A percentile compares a stretch with the other conserved stretches of the same genome.
phyloP scores from a whole-genome alignment of 1,284 basidiomycete species.

The Uromyces viciae-fabae region DNA sequence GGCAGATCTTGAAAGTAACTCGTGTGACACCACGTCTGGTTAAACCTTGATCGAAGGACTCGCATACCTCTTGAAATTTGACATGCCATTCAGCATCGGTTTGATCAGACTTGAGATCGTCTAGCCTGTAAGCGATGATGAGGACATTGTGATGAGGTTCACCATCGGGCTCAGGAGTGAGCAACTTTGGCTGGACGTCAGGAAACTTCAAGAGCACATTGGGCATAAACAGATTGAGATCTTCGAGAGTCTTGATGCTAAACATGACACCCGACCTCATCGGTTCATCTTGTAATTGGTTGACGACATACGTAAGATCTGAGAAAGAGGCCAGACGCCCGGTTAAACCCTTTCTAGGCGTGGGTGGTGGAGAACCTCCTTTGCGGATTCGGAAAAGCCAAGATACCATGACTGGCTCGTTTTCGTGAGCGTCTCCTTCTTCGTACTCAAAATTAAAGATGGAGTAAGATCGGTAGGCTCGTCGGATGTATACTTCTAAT shows the following conservation, averaged over 20 bases:
- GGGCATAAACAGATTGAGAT: slow-evolving; percentile 67
- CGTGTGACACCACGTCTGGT: slow-evolving; percentile 77
- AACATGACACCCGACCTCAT: slow-evolving; percentile 81
- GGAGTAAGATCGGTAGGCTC: slow-evolving; percentile 92
- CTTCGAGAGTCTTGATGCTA: slow-evolving; percentile 72
- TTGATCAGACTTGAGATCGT: slow-evolving; percentile 70
- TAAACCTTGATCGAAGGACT: slow-evolving; percentile 67
- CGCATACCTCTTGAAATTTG: slow-evolving; percentile 70
- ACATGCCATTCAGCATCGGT: slow-evolving; percentile 74
- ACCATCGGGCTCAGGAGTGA: slow-evolving; percentile 64
- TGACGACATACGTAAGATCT: slow-evolving; percentile 85
- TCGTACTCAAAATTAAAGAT: slow-evolving; percentile 89
- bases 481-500: slow-evolving; percentile 90
- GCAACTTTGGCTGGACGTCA: slow-evolving; percentile 46
- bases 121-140: slow-evolving; percentile 84
- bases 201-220: slow-evolving; percentile 51
- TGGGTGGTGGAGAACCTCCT: slow-evolving; percentile 67
- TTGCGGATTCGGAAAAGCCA: slow-evolving; percentile 88
- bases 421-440: slow-evolving; percentile 73
- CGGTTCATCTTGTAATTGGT: slow-evolving; percentile 73
- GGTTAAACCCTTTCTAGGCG: slow-evolving; percentile 28
- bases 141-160: slow-evolving; percentile 80
- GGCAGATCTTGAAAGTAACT: slow-evolving; percentile 86
- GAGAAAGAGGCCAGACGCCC: slow-evolving; percentile 77
- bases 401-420: slow-evolving; percentile 74